phyloP scores from a whole-genome alignment of 2,329 filamentous ascomycete genomes.

The Didymella sp. region DNA sequence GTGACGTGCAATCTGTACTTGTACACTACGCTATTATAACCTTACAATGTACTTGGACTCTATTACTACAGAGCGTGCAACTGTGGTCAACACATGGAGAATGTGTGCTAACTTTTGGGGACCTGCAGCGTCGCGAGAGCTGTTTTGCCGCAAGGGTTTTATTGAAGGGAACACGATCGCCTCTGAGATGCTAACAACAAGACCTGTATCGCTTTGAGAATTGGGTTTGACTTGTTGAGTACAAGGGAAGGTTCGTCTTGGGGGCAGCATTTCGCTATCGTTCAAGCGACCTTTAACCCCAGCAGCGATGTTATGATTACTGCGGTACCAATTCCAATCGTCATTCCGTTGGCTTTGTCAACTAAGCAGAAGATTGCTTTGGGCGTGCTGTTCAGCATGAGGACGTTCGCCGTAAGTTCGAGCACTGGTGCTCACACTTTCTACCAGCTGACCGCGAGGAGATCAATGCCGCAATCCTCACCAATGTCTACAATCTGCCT shows the following conservation, averaged over 20 bases:
- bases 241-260: constrained; percentile 3
- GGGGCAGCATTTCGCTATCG: constrained; percentile 62
- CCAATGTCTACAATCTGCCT: constrained; percentile 57
- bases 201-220: background rate
- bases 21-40: background rate
- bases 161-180: background rate
- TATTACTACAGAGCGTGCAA: background rate
- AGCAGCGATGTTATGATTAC: constrained; percentile 67
- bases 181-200: background rate
- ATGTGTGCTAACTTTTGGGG: background rate
- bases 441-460: constrained; percentile 11
- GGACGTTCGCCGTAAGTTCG: constrained; percentile 52
- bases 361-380: constrained; percentile 62
- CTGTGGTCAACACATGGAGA: background rate
- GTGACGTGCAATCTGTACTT: background rate
- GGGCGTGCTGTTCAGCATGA: constrained; percentile 58
- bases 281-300: constrained; percentile 66
- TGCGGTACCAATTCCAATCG: constrained; percentile 62
- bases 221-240: background rate
- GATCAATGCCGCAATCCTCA: constrained; percentile 55
- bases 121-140: background rate
- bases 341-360: constrained; percentile 59
- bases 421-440: constrained; percentile 5
- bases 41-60: background rate
- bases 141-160: background rate